Conservation (phyloP, 352 stramenopile species). For the Chrysophaeum taylorii region DNA sequence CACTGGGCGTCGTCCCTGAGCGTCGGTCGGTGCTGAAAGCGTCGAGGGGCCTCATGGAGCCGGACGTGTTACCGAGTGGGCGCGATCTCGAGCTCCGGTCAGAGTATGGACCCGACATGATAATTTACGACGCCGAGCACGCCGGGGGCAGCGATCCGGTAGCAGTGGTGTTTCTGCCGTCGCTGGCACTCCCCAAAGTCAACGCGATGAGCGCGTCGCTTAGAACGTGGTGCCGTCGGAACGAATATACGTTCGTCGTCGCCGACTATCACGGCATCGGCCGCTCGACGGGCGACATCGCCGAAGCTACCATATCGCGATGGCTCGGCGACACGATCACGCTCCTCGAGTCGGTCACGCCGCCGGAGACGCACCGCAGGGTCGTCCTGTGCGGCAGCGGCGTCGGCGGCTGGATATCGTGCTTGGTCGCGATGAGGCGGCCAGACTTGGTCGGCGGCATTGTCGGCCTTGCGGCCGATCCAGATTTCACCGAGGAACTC, state of each 20-base stretch:
- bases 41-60: no score
- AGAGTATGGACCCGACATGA: no score
- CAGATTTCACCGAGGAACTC: conserved; percentile 41
- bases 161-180: conserved; percentile 27
- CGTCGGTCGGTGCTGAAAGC: no score
- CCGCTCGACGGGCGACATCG: conserved; percentile 22
- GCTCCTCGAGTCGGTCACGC: conserved; percentile 29
- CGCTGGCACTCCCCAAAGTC: conserved; percentile 23
- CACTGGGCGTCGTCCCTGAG: no score
- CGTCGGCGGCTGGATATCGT: conserved; percentile 35
- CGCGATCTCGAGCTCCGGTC: no score
- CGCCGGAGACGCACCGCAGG: conserved; percentile 14
- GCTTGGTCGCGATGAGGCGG: conserved; percentile 29
- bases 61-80: no score
- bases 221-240: conserved; percentile 17
- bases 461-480: conserved; percentile 36
- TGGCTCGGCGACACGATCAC: conserved; percentile 33
- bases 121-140: conserved; percentile 1
- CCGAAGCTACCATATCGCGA: conserved; percentile 7
- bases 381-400: conserved; percentile 32
- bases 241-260: conserved; percentile 22
- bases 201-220: conserved; percentile 24
- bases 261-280: conserved; percentile 31
- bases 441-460: conserved; percentile 36
- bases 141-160: not conserved